Percentiles rank a stretch among this genome's conserved stretches.
Evolutionary conservation across 139 green algal species (phyloP).

Genomic region (Nannochloris sp.): DNA sequence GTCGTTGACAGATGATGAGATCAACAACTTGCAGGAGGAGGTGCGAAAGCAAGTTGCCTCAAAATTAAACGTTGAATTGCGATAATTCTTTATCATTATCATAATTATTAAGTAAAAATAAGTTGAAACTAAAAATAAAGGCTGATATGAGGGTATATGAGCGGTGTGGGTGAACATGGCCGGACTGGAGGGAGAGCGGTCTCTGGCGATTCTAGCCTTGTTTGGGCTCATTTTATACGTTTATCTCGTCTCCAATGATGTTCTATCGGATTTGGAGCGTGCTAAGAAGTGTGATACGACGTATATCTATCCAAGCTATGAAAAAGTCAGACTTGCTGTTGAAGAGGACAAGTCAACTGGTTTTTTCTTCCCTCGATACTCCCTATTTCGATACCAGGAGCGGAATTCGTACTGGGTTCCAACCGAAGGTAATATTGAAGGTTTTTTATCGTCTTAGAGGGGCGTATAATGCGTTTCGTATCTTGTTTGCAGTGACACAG

Average conservation of each 20-base stretch:
- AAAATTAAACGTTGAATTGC: slow-evolving; percentile 61
- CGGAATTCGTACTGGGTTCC: background rate
- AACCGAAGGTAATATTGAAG: background rate
- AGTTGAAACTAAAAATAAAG: background rate
- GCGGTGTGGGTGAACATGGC: no score
- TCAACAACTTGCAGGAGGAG: slow-evolving; percentile 85
- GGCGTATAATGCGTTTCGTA: background rate
- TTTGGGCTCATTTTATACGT: background rate
- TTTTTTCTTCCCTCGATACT: slow-evolving; percentile 1
- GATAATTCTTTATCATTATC: slow-evolving; percentile 15
- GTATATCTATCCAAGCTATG: slow-evolving; percentile 24
- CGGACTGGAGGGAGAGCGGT: no score
- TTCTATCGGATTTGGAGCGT: background rate
- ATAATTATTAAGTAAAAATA: background rate
- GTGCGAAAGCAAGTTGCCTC: slow-evolving; percentile 46
- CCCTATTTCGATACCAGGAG: slow-evolving; percentile 16
- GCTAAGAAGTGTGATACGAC: slow-evolving; percentile 24
- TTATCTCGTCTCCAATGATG: background rate
- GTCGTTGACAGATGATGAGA: slow-evolving; percentile 92
- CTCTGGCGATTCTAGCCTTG: no score
- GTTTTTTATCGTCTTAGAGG: background rate
- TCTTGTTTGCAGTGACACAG: background rate
- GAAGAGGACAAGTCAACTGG: background rate
- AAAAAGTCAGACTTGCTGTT: background rate
- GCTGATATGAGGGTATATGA: background rate